Evolutionary conservation across 192 early-diverging fungal genomes (phyloP), one percentile per base, ranked within the genome.

Genomic region (Umbelopsis ramanniana): DNA sequence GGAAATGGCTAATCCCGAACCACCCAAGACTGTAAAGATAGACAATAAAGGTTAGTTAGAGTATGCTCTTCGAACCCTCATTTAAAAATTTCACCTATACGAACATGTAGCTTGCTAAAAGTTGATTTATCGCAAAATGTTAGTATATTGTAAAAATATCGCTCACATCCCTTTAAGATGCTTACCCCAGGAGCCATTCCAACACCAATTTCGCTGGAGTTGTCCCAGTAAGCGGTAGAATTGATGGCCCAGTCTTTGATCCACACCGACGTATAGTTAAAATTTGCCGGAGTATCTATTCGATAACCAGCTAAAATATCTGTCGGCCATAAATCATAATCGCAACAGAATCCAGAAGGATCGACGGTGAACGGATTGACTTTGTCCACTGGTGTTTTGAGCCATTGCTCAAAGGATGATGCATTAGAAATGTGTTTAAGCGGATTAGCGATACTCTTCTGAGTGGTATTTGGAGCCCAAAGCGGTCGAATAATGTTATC

Each of bases 401-500:
- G 23, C 69, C 69, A 70, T 21, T n/a, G 19, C 40, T 37, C 0
- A 43, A 70, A 70, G 0, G 57, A 63, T 37, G 57, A 63, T n/a
- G 4, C 33, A 37, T 63, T 63, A 11, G 57, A 63, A 8, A 35
- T 17, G 15, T 35, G 17, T 8, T 38, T 63, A 21, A 52, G 35
- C 14, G 47, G 48, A 14, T 70, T 70, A 24, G 69, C 47, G 29
- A 54, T 40, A 22, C n/a, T 15, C 0, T 52, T 14, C 15, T 21
- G 19, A 19, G 15, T 0, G 33, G 11, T 35, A 54, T 15, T 53
- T 23, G 69, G 69, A 10, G 53, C 35, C 50, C 48, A 70, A 53
- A 70, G 69, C 17, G 69, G 69, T 19, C 69, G 69, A 29, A 70
- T 52, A 0, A 70, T 54, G 11, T 70, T 47, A 23, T 70, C 69